A percentile compares a stretch with the other conserved stretches of the same genome.
These are phyloP conservation scores for Cicer judaicum DNA, from an alignment of 306 rosid species.

Conservation along the genomic window DNA sequence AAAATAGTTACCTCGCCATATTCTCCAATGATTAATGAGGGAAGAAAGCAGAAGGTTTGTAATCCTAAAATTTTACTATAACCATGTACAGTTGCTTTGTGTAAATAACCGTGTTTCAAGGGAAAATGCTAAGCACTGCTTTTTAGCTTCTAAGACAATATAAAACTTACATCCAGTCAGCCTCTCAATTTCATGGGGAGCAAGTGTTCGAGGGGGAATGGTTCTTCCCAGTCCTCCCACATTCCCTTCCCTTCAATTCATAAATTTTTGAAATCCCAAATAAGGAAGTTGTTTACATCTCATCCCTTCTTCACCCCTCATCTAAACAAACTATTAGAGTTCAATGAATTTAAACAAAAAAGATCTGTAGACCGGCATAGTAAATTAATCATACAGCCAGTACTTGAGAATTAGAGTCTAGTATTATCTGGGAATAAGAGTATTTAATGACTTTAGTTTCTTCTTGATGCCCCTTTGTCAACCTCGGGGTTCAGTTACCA, in stretches of 20 bases:
- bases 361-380: neutral
- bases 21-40: conserved; percentile 12
- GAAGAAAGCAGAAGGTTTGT: conserved; percentile 26
- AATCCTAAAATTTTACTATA: conserved; percentile 17
- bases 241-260: conserved; percentile 5
- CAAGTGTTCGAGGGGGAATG: conserved; percentile 3
- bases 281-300: conserved; percentile 27
- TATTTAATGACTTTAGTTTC: conserved; percentile 29
- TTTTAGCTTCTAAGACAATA: neutral
- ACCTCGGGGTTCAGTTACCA: conserved; percentile 16
- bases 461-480: conserved; percentile 19
- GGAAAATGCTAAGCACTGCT: neutral
- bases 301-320: neutral
- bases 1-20: neutral
- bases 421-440: conserved; percentile 4
- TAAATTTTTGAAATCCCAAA: conserved; percentile 2
- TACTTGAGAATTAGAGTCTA: conserved; percentile 22
- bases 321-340: conserved; percentile 5
- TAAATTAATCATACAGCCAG: conserved; percentile 5
- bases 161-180: neutral
- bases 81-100: conserved; percentile 1
- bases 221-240: neutral
- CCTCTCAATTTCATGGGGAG: conserved; percentile 10
- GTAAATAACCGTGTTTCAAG: neutral
- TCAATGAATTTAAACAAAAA: conserved; percentile 10